A percentile compares a stretch with the other conserved stretches of the same genome.
phyloP scores from a whole-genome alignment of 371 early-diverging fungal species.

The Rhizopus sp. region DNA sequence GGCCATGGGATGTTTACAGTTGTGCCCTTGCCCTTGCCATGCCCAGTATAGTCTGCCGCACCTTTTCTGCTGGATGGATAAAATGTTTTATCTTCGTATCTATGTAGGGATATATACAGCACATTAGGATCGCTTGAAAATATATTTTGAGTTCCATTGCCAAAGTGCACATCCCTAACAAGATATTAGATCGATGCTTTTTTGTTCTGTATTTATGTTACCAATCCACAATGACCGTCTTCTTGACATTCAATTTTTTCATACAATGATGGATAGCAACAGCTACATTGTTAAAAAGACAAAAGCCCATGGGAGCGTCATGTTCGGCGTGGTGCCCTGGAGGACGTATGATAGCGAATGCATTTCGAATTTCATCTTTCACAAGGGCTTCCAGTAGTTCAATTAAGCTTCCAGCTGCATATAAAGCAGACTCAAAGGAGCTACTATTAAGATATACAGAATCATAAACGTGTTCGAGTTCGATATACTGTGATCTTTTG shows the following conservation, averaged over 20 bases:
- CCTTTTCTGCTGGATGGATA: slow-evolving; percentile 72
- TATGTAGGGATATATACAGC: slow-evolving; percentile 84
- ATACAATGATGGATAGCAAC: slow-evolving; percentile 73
- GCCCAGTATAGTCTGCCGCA: slow-evolving; percentile 58
- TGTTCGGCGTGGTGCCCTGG: slow-evolving; percentile 92
- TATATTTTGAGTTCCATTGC: slow-evolving; percentile 87
- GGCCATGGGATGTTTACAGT: slow-evolving; percentile 93
- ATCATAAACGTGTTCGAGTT: slow-evolving; percentile 45
- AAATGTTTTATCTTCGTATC: slow-evolving; percentile 77
- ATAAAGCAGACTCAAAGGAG: slow-evolving; percentile 61
- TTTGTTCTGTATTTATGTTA: slow-evolving; percentile 23
- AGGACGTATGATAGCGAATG: slow-evolving; percentile 85
- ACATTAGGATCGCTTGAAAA: slow-evolving; percentile 79
- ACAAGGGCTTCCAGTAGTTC: slow-evolving; percentile 73
- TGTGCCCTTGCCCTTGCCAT: slow-evolving; percentile 66
- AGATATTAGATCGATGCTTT: background rate
- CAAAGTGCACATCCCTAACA: slow-evolving; percentile 91
- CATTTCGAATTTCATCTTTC: slow-evolving; percentile 65
- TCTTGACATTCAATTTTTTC: slow-evolving; percentile 45
- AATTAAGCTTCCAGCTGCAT: slow-evolving; percentile 78
- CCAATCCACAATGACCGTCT: slow-evolving; percentile 89
- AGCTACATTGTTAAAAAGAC: slow-evolving; percentile 87
- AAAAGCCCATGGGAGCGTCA: slow-evolving; percentile 79
- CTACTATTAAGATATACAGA: slow-evolving; percentile 73
- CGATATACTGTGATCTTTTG: slow-evolving; percentile 15